Evolutionary conservation across 2,329 filamentous ascomycete species (phyloP), one percentile per base, ranked within the genome.

Genomic region (Monilinia laxa): DNA sequence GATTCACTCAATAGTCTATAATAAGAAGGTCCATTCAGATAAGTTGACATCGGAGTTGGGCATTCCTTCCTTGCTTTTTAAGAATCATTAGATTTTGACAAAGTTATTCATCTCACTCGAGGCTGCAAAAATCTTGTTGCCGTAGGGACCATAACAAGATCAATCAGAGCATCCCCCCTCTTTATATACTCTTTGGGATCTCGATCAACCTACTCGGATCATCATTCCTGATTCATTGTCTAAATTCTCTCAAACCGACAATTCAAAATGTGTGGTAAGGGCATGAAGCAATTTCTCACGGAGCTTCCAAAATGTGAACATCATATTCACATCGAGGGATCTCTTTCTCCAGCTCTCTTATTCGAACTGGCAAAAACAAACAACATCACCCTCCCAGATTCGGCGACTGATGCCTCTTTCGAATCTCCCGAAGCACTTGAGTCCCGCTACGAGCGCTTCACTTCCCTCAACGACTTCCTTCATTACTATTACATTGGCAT

Each of bases 241-340:
- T 25, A 52, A 47, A 38, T 16, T n/a, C n/a, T 42, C 23, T 11
- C 45, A 25, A 56, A n/a, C 18, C 16, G 6, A 60, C 23, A 65
- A 18, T 40, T 64, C 65, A 73, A 66, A 28, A 75, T 75, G 73
- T 74, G 72, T 64, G 68, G 70, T 66, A 65, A 69, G 16, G 64
- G 58, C 51, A 66, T 68, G 64, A 72, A 73, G 78, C 76, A 80
- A 53, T 87, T 91, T 75, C 82, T 93, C 49, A 78, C 80, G 62
- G 82, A 83, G 42, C 83, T 93, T 40, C 90, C 90, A 70, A 93
- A 93, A 81, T 91, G 88, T 78, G 91, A 94, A 77, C 90, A 93
- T 75, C 91, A 93, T 78, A 84, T 93, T 64, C 91, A 94, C 76
- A 82, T 94, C 45, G 90, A 93, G 78, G 91, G 91, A 65, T 88